Evolutionary conservation across 1,284 basidiomycete genomes (phyloP).

Genomic region (Coniferiporia sulphurascens): DNA sequence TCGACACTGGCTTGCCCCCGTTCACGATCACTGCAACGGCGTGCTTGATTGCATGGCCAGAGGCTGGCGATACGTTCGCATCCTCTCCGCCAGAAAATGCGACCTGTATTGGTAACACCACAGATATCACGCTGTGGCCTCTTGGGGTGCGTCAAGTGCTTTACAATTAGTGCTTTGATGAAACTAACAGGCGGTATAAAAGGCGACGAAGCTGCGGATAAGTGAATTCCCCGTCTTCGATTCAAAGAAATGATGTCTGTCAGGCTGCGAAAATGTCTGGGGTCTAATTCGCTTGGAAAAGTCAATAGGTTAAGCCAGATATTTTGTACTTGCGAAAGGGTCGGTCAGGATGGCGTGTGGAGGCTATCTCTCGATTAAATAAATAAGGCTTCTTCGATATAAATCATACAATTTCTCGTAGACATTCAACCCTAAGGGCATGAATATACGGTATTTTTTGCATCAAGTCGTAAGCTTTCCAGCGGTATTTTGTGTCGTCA

Average conservation of each 20-base stretch:
- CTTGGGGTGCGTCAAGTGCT: slow-evolving; percentile 41
- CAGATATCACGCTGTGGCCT: slow-evolving; percentile 45
- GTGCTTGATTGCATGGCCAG: slow-evolving; percentile 46
- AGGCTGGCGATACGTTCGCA: slow-evolving; percentile 47
- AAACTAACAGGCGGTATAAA: background rate
- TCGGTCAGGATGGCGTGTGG: too few relatives aligned
- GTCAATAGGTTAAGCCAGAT: too few relatives aligned
- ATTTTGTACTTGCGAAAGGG: too few relatives aligned
- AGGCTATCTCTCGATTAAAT: too few relatives aligned
- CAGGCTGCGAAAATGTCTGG: too few relatives aligned
- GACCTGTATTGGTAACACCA: slow-evolving; percentile 38
- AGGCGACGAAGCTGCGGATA: slow-evolving; percentile 52
- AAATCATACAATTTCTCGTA: too few relatives aligned
- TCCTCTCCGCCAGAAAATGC: slow-evolving; percentile 44
- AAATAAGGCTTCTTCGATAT: too few relatives aligned
- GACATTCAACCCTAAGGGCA: too few relatives aligned
- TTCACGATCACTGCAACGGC: slow-evolving; percentile 46
- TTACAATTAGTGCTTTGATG: background rate
- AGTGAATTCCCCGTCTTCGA: slow-evolving; percentile 44
- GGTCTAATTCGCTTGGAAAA: too few relatives aligned
- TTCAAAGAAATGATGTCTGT: background rate
- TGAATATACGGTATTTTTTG: too few relatives aligned
- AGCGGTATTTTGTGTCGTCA: too few relatives aligned
- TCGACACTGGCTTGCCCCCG: slow-evolving; percentile 48
- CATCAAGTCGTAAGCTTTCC: too few relatives aligned